These are phyloP conservation scores for Pisolithus marmoratus DNA, from an alignment of 768 basidiomycete species.

Conservation along the genomic window DNA sequence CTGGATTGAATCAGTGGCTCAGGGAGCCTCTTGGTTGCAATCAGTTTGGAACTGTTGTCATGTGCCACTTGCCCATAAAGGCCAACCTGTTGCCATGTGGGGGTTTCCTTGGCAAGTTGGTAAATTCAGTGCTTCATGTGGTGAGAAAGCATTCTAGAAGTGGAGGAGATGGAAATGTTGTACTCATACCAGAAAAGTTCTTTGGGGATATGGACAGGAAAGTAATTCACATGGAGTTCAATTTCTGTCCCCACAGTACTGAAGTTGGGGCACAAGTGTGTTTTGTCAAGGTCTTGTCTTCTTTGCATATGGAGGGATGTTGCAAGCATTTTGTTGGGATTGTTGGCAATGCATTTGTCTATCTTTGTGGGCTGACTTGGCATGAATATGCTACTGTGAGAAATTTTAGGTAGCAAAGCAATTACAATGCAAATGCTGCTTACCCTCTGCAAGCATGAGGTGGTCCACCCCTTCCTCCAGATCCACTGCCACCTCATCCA, in stretches of 20 bases:
- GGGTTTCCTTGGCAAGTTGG: slow-evolving; percentile 40
- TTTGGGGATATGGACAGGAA: slow-evolving; percentile 43
- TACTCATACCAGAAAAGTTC: slow-evolving; percentile 41
- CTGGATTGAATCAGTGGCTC: slow-evolving; percentile 36
- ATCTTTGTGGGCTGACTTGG: slow-evolving; percentile 39
- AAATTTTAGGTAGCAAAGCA: not conserved
- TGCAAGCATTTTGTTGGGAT: slow-evolving; percentile 40
- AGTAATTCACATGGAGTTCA: slow-evolving; percentile 50
- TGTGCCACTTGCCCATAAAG: slow-evolving; percentile 41
- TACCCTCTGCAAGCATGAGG: slow-evolving; percentile 36
- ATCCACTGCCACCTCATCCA: slow-evolving; percentile 23
- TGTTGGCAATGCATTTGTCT: slow-evolving; percentile 44
- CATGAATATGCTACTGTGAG: slow-evolving; percentile 34
- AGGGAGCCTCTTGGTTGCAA: slow-evolving; percentile 35
- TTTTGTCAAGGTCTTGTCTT: slow-evolving; percentile 18
- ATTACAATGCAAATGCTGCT: slow-evolving; percentile 9
- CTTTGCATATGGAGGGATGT: slow-evolving; percentile 24
- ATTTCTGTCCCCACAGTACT: slow-evolving; percentile 38
- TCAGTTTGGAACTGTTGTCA: slow-evolving; percentile 41
- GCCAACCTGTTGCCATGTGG: slow-evolving; percentile 36
- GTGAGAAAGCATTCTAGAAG: slow-evolving; percentile 23
- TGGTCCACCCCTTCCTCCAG: slow-evolving; percentile 23
- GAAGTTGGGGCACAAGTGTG: slow-evolving; percentile 47
- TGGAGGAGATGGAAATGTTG: slow-evolving; percentile 37
- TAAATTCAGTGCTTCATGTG: slow-evolving; percentile 43